These are phyloP conservation scores for Wallacemonas sp. DNA, from an alignment of 208 protist genomes.

Conservation along the genomic window DNA sequence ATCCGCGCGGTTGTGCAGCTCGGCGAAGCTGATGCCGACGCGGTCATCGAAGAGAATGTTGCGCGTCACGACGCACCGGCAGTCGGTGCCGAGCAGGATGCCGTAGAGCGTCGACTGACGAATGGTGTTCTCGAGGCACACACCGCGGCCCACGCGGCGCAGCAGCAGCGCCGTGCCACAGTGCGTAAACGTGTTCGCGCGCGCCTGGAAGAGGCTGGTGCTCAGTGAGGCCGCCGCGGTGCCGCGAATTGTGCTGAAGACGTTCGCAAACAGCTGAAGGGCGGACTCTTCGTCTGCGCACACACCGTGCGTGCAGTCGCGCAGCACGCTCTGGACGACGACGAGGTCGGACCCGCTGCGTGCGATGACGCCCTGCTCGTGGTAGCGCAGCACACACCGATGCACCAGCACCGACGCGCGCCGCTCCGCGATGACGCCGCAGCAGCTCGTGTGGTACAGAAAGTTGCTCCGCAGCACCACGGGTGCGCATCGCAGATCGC, in stretches of 20 bases:
- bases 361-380: slow-evolving; percentile 19
- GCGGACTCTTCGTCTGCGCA: slow-evolving; percentile 21
- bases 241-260: slow-evolving; percentile 18
- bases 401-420: slow-evolving; percentile 16
- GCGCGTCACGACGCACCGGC: slow-evolving; percentile 12
- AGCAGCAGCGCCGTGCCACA: slow-evolving; percentile 28
- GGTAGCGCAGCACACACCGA: slow-evolving; percentile 20
- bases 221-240: slow-evolving; percentile 22
- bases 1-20: slow-evolving; percentile 19
- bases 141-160: slow-evolving; percentile 15
- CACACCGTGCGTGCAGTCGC: slow-evolving; percentile 24
- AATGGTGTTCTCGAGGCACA: slow-evolving; percentile 23
- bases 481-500: too few species aligned
- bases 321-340: slow-evolving; percentile 11
- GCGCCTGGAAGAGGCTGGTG: slow-evolving; percentile 9
- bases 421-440: slow-evolving; percentile 29
- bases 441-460: slow-evolving; percentile 14
- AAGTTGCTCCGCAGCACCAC: slow-evolving; percentile 31
- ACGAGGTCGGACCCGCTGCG: slow-evolving; percentile 21
- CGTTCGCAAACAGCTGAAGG: slow-evolving; percentile 22
- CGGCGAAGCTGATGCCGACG: slow-evolving; percentile 23
- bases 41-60: slow-evolving; percentile 26
- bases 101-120: slow-evolving; percentile 8
- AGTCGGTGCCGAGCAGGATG: slow-evolving; percentile 29
- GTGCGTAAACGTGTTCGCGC: slow-evolving; percentile 22